These are phyloP conservation scores for Protea cynaroides DNA, from an alignment of 164 flowering plant genomes.

Conservation along the genomic window DNA sequence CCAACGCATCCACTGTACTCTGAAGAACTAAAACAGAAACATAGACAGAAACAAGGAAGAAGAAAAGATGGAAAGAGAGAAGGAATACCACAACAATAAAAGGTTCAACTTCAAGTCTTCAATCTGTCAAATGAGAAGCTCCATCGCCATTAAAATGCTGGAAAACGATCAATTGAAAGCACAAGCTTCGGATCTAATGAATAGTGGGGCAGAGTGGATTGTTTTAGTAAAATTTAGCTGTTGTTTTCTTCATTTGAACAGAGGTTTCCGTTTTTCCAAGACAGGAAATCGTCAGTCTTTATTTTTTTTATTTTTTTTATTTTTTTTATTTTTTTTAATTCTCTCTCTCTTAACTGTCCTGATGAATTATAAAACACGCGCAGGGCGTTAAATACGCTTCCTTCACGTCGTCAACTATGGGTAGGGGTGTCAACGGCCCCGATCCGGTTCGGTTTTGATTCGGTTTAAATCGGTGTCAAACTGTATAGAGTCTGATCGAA, in stretches of 20 bases:
- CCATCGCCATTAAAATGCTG: slow-evolving; percentile 5
- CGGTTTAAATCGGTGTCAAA: no score
- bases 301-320: background rate
- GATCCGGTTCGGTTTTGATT: no score
- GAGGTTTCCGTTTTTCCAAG: background rate
- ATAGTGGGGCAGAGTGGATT: background rate
- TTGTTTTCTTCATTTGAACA: background rate
- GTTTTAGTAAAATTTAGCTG: background rate
- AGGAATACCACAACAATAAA: background rate
- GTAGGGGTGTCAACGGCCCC: no score
- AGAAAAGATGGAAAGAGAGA: background rate
- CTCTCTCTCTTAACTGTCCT: no score
- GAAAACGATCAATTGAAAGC: background rate
- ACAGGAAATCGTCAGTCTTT: background rate
- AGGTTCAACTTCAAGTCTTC: background rate
- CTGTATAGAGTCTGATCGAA: no score
- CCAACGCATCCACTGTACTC: no score
- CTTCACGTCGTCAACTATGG: background rate
- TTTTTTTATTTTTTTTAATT: no score
- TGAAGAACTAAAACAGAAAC: background rate
- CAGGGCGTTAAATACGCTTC: background rate
- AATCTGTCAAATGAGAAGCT: background rate
- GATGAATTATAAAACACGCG: background rate
- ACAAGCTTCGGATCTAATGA: slow-evolving; percentile 22
- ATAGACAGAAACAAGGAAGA: background rate